Base-by-base conservation (phyloP, 345 rosid species). In the Leavenworthia alabamica region DNA sequence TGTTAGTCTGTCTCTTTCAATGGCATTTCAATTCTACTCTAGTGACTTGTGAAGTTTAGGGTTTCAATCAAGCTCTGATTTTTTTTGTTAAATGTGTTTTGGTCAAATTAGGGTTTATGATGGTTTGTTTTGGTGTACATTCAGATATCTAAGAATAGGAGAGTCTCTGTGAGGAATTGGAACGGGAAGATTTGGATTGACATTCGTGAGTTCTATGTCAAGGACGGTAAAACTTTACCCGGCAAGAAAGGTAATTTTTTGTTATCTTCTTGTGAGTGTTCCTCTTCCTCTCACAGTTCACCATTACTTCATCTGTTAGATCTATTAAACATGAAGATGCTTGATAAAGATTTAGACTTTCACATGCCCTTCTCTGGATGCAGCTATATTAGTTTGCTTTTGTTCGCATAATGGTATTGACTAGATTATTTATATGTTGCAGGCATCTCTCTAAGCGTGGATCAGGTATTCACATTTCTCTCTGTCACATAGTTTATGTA, bases 141-240 rank as follows among this genome's bases (percentile, higher is more conserved):
- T 68, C 70, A 91, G 97, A 74, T 92, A 53, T 85, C 97, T 17
- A 89, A 80, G 83, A 93, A 80, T 42, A 73, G 96, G 78, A 87
- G 88, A 73, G 91, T 93, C 23, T 58, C 88, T 8, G 97, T 93
- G 64, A 74, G 96, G 83, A 81, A 77, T 55, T 93, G 91, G 94
- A 78, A 85, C 26, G 97, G 96, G 7, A 81, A 56, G 53, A 74
- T 85, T 17, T 82, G 88, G 82, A 79, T 93, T 29, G 96, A 93
- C 58, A 85, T 93, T 67, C 96, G 97, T 50, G 99, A 93, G 79
- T 89, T 93, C 60, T 93, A 83, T 66, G 27, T 73, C 72, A 89
- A 87, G 48, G 97, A 89, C 41, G 99, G 97, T 31, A 89, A 87
- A 56, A 79, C 75, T 20, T 62, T 84, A 33, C 94, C 97, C 11